Evolutionary conservation across 2,329 filamentous ascomycete species (phyloP).

Genomic region (Neofusicoccum laricinum): DNA sequence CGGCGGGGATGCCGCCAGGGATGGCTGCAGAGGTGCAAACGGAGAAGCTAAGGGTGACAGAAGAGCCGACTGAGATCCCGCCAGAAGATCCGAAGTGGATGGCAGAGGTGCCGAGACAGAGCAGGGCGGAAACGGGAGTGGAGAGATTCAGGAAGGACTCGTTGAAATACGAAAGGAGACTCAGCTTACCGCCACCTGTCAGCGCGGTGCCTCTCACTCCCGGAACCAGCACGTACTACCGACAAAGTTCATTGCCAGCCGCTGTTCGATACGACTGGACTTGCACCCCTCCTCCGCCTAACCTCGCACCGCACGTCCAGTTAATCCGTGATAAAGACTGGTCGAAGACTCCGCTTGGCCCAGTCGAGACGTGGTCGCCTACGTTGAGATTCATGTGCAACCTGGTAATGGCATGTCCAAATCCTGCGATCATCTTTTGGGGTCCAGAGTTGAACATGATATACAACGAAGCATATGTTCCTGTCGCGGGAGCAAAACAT

Average conservation of each 20-base stretch:
- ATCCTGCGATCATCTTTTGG: conserved; percentile 56
- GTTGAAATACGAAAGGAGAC: not conserved
- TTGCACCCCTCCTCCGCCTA: conserved; percentile 17
- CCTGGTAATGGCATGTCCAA: conserved; percentile 58
- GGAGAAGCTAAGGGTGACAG: not conserved
- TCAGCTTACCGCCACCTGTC: not conserved
- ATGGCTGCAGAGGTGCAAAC: not conserved
- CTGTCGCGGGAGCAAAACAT: conserved; percentile 69
- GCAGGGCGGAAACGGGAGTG: no score
- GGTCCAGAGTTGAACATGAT: conserved; percentile 62
- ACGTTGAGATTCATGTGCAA: conserved; percentile 74
- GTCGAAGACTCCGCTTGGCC: conserved; percentile 67
- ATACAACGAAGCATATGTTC: conserved; percentile 66
- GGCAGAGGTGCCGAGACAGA: not conserved
- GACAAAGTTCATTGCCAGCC: not conserved
- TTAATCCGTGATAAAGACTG: conserved; percentile 70
- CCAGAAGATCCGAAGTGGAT: not conserved
- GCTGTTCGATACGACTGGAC: conserved; percentile 16
- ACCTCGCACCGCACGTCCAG: conserved; percentile 64
- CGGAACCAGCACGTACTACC: conserved; percentile 6
- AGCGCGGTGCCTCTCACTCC: conserved; percentile 7
- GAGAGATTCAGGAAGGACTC: not conserved
- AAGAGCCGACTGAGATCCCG: not conserved
- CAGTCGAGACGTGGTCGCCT: conserved; percentile 65
- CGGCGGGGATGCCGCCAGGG: not conserved